Conservation (phyloP, 176 grass and related monocot species). For the Zea luxurians region DNA sequence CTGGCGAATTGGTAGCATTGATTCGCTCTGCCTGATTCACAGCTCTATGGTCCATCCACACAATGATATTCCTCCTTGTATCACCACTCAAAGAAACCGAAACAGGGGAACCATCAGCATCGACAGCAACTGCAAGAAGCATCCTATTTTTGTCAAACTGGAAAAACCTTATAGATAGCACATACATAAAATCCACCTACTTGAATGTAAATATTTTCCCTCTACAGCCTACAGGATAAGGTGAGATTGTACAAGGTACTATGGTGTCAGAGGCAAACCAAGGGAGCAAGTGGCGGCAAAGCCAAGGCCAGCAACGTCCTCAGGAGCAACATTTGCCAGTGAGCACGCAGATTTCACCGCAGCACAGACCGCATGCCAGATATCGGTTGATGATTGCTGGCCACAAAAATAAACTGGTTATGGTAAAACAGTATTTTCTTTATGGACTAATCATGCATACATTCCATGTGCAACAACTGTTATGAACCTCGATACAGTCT, state of each 20-base stretch:
- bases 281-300: slow-evolving; percentile 96
- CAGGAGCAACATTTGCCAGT: slow-evolving; percentile 47
- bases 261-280: slow-evolving; percentile 48
- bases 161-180: slow-evolving; percentile 11
- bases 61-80: slow-evolving; percentile 85
- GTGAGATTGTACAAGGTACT: background rate
- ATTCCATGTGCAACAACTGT: slow-evolving; percentile 3
- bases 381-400: slow-evolving; percentile 93
- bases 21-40: slow-evolving; percentile 80
- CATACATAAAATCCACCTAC: background rate
- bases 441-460: background rate
- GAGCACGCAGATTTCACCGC: slow-evolving; percentile 75
- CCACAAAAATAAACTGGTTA: slow-evolving; percentile 20
- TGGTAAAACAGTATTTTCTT: background rate
- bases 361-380: slow-evolving; percentile 89
- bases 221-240: background rate
- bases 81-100: slow-evolving; percentile 89
- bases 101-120: slow-evolving; percentile 82
- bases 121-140: slow-evolving; percentile 77
- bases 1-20: slow-evolving; percentile 72
- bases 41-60: slow-evolving; percentile 99
- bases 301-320: slow-evolving; percentile 68
- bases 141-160: slow-evolving; percentile 13
- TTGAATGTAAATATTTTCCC: background rate
- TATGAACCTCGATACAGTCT: slow-evolving; percentile 81